These are phyloP conservation scores for Aspergillus floridensis DNA, from an alignment of 2,329 filamentous ascomycete species.

Conservation along the genomic window DNA sequence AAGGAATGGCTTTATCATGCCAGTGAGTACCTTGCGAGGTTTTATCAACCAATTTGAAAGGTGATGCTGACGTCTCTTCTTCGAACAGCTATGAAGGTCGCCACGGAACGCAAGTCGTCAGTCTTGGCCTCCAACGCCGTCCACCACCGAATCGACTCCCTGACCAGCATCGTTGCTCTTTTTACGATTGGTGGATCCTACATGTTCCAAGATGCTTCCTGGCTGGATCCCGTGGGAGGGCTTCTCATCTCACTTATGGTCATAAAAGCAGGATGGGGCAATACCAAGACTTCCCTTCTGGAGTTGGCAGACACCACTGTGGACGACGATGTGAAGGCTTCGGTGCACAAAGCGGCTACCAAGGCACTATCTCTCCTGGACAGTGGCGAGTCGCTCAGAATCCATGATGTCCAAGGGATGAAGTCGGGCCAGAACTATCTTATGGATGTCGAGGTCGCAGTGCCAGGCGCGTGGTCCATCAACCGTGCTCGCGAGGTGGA, in stretches of 20 bases:
- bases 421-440: conserved; percentile 97
- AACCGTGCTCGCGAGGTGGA: conserved; percentile 68
- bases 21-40: conserved; percentile 62
- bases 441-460: conserved; percentile 81
- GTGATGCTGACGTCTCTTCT: conserved; percentile 2
- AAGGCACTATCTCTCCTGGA: conserved; percentile 57
- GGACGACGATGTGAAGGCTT: conserved; percentile 75
- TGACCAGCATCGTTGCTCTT: conserved; percentile 91
- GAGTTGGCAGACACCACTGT: conserved; percentile 91
- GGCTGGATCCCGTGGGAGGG: conserved; percentile 92
- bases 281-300: conserved; percentile 76
- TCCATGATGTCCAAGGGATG: conserved; percentile 79
- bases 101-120: conserved; percentile 88
- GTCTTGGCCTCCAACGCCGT: conserved; percentile 94
- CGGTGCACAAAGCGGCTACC: conserved; percentile 64
- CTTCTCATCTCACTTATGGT: conserved; percentile 92
- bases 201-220: conserved; percentile 76
- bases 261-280: conserved; percentile 81
- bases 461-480: conserved; percentile 74
- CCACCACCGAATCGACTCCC: conserved; percentile 92
- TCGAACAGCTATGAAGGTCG: conserved; percentile 81
- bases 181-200: conserved; percentile 87
- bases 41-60: too few relatives aligned
- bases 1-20: conserved; percentile 98
- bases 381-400: conserved; percentile 60